Evolutionary conservation across 306 rosid species (phyloP), one percentile per base, ranked within the genome.

Genomic region (Lupinus albus): DNA sequence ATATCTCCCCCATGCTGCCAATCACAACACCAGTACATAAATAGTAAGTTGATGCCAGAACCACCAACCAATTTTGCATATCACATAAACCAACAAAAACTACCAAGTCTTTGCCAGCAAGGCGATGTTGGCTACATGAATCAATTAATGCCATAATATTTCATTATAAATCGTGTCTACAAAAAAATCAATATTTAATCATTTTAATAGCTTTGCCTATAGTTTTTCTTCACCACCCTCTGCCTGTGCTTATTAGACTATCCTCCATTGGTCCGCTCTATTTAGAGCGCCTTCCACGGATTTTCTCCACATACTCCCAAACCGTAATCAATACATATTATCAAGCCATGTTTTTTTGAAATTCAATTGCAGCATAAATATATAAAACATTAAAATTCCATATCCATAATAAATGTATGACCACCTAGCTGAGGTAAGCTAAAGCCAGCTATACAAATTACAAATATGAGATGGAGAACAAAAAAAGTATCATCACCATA

Each of bases 1-100:
- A 94, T 85, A 76, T 90, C 99, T 36, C 88, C 99, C 35, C 99
- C 99, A 17, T 85, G 92, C 99, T 94, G 89, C 66, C 76, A 72
- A 74, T 15, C 70, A 78, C 36, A n/a, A 72, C 68, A 70, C 30
- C 80, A 70, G 58, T 46, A 54, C 46, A 44, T 46, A 33, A 25
- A 48, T 46, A 33, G 20, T 64, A 14, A n/a, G 32, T 60, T 9
- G 54, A 71, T 69, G 47, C 18, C 14, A 7, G 50, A 59, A 30
- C 46, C 70, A 41, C 56, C 64, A 17, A 15, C 39, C 16, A 61
- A 64, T 62, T 51, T 11, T 20, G 9, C 5, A 30, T n/a, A 61
- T 49, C 32, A 45, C 46, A 67, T 35, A 38, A 7, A 33, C 5
- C 38, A 33, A 33, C 38, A 5, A 33, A 25, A 25, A 4, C 30